A percentile compares a stretch with the other conserved stretches of the same genome.
Evolutionary conservation across 83 land plant genomes (phyloP).

Genomic region (Diphasiastrum complanatum): DNA sequence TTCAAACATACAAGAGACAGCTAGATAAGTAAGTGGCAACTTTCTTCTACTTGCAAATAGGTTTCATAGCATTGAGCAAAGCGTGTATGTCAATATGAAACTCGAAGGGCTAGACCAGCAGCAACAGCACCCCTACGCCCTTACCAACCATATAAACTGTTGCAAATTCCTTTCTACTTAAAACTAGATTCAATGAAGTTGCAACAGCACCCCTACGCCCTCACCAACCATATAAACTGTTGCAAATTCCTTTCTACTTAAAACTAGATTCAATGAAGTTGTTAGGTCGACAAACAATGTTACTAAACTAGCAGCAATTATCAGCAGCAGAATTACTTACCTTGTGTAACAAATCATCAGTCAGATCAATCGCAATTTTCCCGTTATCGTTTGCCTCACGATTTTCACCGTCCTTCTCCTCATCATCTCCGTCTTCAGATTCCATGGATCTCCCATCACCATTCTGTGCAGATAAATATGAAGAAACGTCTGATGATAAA

Average conservation of each 20-base stretch:
- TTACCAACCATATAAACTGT: not conserved
- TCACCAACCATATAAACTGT: no score
- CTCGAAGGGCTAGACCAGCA: not conserved
- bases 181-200: no score
- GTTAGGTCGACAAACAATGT: no score
- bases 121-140: not conserved
- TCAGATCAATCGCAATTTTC: slow-evolving; percentile 69
- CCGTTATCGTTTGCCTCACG: slow-evolving; percentile 31
- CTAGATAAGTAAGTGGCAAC: no score
- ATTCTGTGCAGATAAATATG: no score
- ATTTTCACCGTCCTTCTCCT: slow-evolving; percentile 19
- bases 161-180: not conserved
- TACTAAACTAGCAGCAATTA: not conserved
- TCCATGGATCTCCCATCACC: slow-evolving; percentile 20
- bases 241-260: not conserved
- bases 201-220: no score
- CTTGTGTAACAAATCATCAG: slow-evolving; percentile 91
- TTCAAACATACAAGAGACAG: no score
- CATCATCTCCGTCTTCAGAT: slow-evolving; percentile 26
- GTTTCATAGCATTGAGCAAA: no score
- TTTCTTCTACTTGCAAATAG: no score
- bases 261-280: no score
- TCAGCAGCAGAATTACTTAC: slow-evolving; percentile 28
- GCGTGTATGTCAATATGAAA: no score
- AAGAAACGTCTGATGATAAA: no score